Base-by-base conservation (phyloP, 257 asterid species). In the Plantago elongata region DNA sequence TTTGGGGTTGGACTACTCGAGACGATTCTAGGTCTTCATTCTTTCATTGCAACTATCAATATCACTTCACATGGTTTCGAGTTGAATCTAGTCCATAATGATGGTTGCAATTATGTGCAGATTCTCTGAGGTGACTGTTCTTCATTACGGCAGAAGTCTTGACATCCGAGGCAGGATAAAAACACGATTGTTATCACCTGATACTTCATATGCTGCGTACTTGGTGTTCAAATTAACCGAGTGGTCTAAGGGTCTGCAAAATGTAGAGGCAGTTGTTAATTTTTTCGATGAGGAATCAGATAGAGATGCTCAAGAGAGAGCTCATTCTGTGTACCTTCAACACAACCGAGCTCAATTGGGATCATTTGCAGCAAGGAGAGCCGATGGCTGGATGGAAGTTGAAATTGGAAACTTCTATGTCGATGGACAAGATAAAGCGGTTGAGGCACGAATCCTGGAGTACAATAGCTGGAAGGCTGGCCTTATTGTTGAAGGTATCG, bases 331-430 rank as follows among this genome's bases (percentile, higher is more conserved):
- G 46, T 30, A 65, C 30, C 62, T 74, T 44, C 52, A 16, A 42
- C 45, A 52, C 0, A 11, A 15, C 37, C 22, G 6, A 7, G 4
- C 10, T n/a, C n/a, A 3, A 45, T 22, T 12, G 11, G 65, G 64
- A 37, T 29, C 57, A 13, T 17, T 11, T 57, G 71, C 69, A 9
- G 46, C 22, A 9, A 45, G 11, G 11, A 62, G 83, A 68, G 48
- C 5, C 0, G 81, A 73, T 52, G 73, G 71, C 13, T 75, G 79
- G 84, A 58, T 69, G 84, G 81, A 79, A 58, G 46, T 72, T 12
- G 56, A 75, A 46, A 22, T 79, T 45, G 79, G 81, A 9, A 40
- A 29, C 9, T 79, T 75, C 29, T 70, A 63, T 13, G 63, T 57
- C 14, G 51, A 11, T 14, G 63, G 29, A 42, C 34, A 42, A 6